Base-by-base conservation (phyloP, 176 grass and related monocot species). In the Leersia perrieri region DNA sequence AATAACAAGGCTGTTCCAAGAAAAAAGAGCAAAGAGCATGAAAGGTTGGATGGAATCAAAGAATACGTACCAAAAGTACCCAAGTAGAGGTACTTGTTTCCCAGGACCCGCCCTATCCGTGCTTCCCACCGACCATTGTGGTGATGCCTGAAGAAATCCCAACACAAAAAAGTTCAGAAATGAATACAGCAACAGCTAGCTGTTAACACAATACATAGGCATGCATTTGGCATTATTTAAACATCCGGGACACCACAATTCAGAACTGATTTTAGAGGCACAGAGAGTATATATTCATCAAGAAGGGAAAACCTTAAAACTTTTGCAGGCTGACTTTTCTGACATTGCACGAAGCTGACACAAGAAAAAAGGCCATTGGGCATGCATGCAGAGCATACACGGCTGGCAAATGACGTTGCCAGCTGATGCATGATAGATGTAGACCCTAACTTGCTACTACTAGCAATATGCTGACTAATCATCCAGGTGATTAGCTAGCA, bases 101-200 rank as follows among this genome's bases (percentile, higher is more conserved):
- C 93, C 27, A 90, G 78, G 31, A 93, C 92, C 58, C 90, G 68
- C 53, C 96, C 93, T 61, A 95, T 93, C 18, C 96, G 85, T 2
- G 96, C 96, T 66, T 99, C 96, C 96, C 96, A 99, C 55, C 96
- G 86, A 5, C 96, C 93, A 33, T 99, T 93, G 58, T 95, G 90
- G 75, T 95, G 96, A 63, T 99, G 96, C 79, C 96, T 99, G 38
- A 5, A 88, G 8, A 71, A 60, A 77, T n/a, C 27, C 44, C 23
- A 2, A 9, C 14, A 63, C 1, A 25, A 60, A 72, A 60, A 72
- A 28, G 32, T 9, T 33, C 1, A 66, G 14, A 75, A 16, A 49
- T 8, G 23, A 29, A 3, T 47, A 1, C 11, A 18, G 6, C 3
- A 39, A 12, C 40, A 45, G 26, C 18, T 30, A 79, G 22, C 66